Conservation (phyloP, 106 monocot species). For the Dendrobium huoshanense region DNA sequence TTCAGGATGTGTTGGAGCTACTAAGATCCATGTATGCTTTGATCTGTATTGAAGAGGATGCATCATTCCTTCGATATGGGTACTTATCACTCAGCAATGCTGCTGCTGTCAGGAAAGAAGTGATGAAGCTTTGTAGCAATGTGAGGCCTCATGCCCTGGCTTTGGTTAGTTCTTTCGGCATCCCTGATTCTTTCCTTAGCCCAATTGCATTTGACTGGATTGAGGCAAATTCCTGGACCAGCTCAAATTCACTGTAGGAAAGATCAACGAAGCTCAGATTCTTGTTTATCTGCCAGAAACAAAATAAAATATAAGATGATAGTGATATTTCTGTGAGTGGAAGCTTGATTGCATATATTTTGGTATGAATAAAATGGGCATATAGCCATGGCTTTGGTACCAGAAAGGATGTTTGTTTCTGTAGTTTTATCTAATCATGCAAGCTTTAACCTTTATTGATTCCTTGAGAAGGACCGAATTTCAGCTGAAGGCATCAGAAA, state of each 20-base stretch:
- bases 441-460: too few relatives aligned
- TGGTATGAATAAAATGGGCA: not conserved
- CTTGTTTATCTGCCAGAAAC: not conserved
- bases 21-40: conserved; percentile 76
- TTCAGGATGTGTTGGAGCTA: conserved; percentile 66
- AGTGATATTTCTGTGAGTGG: not conserved
- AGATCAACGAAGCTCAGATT: too few relatives aligned
- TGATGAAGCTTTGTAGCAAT: conserved; percentile 47
- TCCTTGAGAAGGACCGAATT: too few relatives aligned
- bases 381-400: not conserved
- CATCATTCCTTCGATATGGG: conserved; percentile 80
- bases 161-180: conserved; percentile 74
- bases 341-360: not conserved
- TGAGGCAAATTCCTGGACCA: conserved; percentile 68
- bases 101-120: conserved; percentile 70
- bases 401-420: too few relatives aligned
- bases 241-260: conserved; percentile 3
- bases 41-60: conserved; percentile 72
- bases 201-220: conserved; percentile 95
- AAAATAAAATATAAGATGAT: not conserved
- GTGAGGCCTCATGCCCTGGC: conserved; percentile 69
- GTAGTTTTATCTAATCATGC: too few relatives aligned
- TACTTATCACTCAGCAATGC: conserved; percentile 47
- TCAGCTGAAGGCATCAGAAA: too few relatives aligned
- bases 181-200: conserved; percentile 69